Evolutionary conservation across 495 filamentous ascomycete genomes (phyloP).

Genomic region (Penicillium salamii): DNA sequence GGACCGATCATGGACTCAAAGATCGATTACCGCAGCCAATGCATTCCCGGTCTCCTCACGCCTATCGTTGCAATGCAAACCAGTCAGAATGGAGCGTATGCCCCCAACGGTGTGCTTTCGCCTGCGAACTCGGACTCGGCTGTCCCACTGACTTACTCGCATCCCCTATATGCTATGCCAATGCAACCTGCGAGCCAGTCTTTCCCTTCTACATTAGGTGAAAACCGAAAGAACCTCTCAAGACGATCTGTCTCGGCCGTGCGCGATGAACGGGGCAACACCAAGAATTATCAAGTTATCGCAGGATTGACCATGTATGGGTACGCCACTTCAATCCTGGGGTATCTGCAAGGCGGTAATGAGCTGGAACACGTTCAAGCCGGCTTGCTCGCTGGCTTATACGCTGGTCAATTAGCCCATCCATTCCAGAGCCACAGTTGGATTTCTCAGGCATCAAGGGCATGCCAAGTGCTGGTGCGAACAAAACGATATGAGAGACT

Average conservation of each 20-base stretch:
- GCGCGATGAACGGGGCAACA: slow-evolving; percentile 13
- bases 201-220: slow-evolving; percentile 16
- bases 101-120: slow-evolving; percentile 22
- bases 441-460: slow-evolving; percentile 75
- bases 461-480: slow-evolving; percentile 73
- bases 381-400: slow-evolving; percentile 82
- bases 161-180: slow-evolving; percentile 20
- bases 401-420: slow-evolving; percentile 81
- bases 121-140: slow-evolving; percentile 28
- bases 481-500: slow-evolving; percentile 43
- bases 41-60: slow-evolving; percentile 22
- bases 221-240: slow-evolving; percentile 10
- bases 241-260: slow-evolving; percentile 12
- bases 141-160: slow-evolving; percentile 11
- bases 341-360: slow-evolving; percentile 71
- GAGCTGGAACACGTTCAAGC: slow-evolving; percentile 80
- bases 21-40: slow-evolving; percentile 25
- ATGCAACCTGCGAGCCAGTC: slow-evolving; percentile 16
- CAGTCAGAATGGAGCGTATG: background rate
- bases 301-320: slow-evolving; percentile 88
- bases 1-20: slow-evolving; percentile 46
- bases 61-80: background rate
- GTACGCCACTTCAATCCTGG: slow-evolving; percentile 83
- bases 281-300: slow-evolving; percentile 78
- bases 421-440: slow-evolving; percentile 88